phyloP scores from a whole-genome alignment of 1,284 basidiomycete genomes.

The Erythrobasidium hasegawianum region DNA sequence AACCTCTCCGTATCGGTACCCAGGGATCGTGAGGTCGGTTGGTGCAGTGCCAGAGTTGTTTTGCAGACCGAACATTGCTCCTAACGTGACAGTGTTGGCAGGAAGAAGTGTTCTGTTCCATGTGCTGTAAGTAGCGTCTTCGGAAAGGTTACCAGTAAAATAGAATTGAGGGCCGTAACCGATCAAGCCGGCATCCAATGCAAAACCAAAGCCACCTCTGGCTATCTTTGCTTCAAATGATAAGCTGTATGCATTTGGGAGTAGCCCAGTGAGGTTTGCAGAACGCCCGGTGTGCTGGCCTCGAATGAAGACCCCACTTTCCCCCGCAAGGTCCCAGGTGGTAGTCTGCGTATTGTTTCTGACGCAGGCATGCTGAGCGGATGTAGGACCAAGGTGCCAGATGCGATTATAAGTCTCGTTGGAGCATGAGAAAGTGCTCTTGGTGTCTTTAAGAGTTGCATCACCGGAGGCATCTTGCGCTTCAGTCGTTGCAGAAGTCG shows the following conservation, averaged over 20 bases:
- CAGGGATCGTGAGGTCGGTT: slow-evolving; percentile 3
- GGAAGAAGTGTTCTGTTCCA: slow-evolving; percentile 22
- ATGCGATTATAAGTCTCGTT: slow-evolving; percentile 1
- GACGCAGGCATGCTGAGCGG: slow-evolving; percentile 14
- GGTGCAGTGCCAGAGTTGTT: background rate
- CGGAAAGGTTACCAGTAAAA: slow-evolving; percentile 11
- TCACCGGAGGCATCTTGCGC: too few species aligned
- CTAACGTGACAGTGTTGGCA: slow-evolving; percentile 18
- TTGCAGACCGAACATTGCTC: slow-evolving; percentile 17
- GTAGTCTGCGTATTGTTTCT: background rate
- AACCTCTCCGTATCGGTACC: slow-evolving; percentile 6
- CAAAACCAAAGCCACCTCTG: slow-evolving; percentile 11
- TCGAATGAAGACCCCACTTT: slow-evolving; percentile 11
- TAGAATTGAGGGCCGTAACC: background rate
- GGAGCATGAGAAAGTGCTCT: slow-evolving; percentile 8
- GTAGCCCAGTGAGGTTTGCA: slow-evolving; percentile 15
- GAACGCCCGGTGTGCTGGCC: slow-evolving; percentile 19
- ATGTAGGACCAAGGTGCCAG: slow-evolving; percentile 23
- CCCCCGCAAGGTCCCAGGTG: too few species aligned
- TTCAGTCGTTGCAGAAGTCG: too few species aligned
- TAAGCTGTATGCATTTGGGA: slow-evolving; percentile 22
- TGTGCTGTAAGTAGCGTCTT: slow-evolving; percentile 10
- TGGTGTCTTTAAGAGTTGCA: too few species aligned
- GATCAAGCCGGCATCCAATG: slow-evolving; percentile 14
- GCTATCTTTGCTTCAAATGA: slow-evolving; percentile 31